A percentile compares a stretch with the other conserved stretches of the same genome.
phyloP scores from a whole-genome alignment of 2,329 filamentous ascomycete species.

The Hypoxylon rubiginosum region DNA sequence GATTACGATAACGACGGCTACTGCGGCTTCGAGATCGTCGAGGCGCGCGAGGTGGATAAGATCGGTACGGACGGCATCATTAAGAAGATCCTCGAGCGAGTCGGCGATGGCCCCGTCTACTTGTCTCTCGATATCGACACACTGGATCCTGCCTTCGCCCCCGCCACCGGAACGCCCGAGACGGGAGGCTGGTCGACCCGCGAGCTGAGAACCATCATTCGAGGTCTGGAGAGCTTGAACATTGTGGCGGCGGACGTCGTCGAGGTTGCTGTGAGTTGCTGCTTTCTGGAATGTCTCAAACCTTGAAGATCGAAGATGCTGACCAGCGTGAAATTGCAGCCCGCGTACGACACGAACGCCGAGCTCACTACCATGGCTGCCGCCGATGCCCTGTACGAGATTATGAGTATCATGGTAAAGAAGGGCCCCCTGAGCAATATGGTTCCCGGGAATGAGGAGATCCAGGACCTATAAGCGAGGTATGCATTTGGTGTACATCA shows the following conservation, averaged over 20 bases:
- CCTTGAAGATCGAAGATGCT: too few relatives aligned
- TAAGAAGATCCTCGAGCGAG: slow-evolving; percentile 79
- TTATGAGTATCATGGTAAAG: slow-evolving; percentile 80
- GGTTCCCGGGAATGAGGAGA: slow-evolving; percentile 23
- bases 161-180: slow-evolving; percentile 81
- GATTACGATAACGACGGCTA: slow-evolving; percentile 90
- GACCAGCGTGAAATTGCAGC: too few relatives aligned
- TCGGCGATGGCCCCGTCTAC: slow-evolving; percentile 83
- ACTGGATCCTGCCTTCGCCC: slow-evolving; percentile 85
- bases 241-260: slow-evolving; percentile 78
- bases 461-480: slow-evolving; percentile 28
- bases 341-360: slow-evolving; percentile 73
- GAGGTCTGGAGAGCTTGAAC: slow-evolving; percentile 77
- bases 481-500: not conserved
- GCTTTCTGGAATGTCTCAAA: too few relatives aligned
- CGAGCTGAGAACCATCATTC: slow-evolving; percentile 79
- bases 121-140: slow-evolving; percentile 90
- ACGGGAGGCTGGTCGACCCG: slow-evolving; percentile 82
- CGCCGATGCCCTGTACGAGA: slow-evolving; percentile 73
- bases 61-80: slow-evolving; percentile 77
- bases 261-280: slow-evolving; percentile 69
- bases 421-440: slow-evolving; percentile 68
- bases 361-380: slow-evolving; percentile 70
- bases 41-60: slow-evolving; percentile 70
- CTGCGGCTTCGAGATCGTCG: slow-evolving; percentile 84